Evolutionary conservation across 495 filamentous ascomycete species (phyloP), one percentile per base, ranked within the genome.

Genomic region (Haplographium delicatum): DNA sequence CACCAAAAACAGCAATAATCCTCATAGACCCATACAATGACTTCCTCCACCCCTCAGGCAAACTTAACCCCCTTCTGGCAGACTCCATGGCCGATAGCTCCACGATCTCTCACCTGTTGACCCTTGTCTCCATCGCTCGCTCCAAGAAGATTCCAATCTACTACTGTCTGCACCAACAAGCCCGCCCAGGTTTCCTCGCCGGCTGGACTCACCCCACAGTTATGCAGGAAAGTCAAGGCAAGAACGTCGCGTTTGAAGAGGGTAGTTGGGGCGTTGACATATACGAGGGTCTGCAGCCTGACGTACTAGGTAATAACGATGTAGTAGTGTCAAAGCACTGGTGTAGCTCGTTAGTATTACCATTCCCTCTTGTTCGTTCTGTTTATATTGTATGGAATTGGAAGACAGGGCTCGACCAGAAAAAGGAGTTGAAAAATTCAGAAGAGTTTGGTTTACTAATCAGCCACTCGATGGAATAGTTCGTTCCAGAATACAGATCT

Each of bases 11-110:
- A 24, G 58, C 58, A 37, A 39, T 61, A n/a, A 24, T 61, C 25
- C 51, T 62, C 35, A 62, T 59, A 20, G 59, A 62, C 53, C 56
- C 56, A 1, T 62, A 62, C 56, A 64, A 64, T 46, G 61, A 64
- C 56, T 64, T 59, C 53, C 31, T 64, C 2, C 59, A 64, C 35
- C 56, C 59, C 24, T 38, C 43, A 13, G 62, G 62, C 34, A 65
- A 65, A 37, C 26, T 62, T 4, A 53, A 46, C 18, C 19, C 11
- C 9, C 15, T 50, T 1, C 44, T 60, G 16, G 46, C 35, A 9
- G 56, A 50, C 9, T 56, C 50, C 27, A 43, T 63, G 13, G 35
- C 37, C 23, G 48, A 43, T 2, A 59, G 41, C 2, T 31, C 62
- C 25, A 62, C 62, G 10, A 49, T 63, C 35, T 42, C 31, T 1